A percentile compares a stretch with the other conserved stretches of the same genome.
phyloP scores from a whole-genome alignment of 441 rosid species.

The Aquilaria agallochum region DNA sequence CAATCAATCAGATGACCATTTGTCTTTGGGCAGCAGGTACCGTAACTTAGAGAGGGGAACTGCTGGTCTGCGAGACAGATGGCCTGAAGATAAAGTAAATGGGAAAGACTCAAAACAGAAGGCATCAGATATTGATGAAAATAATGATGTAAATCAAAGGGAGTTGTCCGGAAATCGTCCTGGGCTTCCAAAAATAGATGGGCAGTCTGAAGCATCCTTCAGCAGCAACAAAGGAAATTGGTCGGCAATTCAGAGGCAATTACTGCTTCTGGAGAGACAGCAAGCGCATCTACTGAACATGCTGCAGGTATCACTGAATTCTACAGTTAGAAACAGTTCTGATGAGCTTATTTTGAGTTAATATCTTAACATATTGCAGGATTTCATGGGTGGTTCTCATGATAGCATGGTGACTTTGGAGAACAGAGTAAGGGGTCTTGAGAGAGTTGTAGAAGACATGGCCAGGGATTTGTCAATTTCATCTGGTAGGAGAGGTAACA shows the following conservation, averaged over 20 bases:
- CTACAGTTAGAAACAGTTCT: slow-evolving; percentile 7
- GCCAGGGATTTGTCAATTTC: slow-evolving; percentile 87
- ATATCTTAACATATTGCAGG: slow-evolving; percentile 43
- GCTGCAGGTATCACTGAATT: slow-evolving; percentile 70
- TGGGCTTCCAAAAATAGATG: slow-evolving; percentile 56
- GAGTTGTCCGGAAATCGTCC: slow-evolving; percentile 52
- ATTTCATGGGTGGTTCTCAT: slow-evolving; percentile 98
- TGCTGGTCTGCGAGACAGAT: slow-evolving; percentile 28
- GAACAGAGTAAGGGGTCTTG: slow-evolving; percentile 94
- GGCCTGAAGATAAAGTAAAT: slow-evolving; percentile 33
- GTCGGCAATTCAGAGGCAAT: slow-evolving; percentile 97
- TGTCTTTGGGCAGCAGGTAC: slow-evolving; percentile 37
- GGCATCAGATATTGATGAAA: slow-evolving; percentile 49
- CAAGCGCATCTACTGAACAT: slow-evolving; percentile 91
- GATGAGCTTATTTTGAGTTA: slow-evolving; percentile 7
- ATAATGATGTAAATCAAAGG: slow-evolving; percentile 42
- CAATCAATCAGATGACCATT: slow-evolving; percentile 49
- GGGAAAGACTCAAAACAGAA: slow-evolving; percentile 55
- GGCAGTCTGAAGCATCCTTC: slow-evolving; percentile 72
- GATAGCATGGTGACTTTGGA: slow-evolving; percentile 91
- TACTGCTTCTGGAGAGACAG: slow-evolving; percentile 90
- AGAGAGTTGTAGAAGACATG: slow-evolving; percentile 95
- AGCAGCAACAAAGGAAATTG: slow-evolving; percentile 76
- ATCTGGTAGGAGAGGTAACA: slow-evolving; percentile 67
- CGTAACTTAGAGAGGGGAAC: slow-evolving; percentile 44